Evolutionary conservation across 2,329 filamentous ascomycete species (phyloP).

Genomic region (Aspergillus ibericus): DNA sequence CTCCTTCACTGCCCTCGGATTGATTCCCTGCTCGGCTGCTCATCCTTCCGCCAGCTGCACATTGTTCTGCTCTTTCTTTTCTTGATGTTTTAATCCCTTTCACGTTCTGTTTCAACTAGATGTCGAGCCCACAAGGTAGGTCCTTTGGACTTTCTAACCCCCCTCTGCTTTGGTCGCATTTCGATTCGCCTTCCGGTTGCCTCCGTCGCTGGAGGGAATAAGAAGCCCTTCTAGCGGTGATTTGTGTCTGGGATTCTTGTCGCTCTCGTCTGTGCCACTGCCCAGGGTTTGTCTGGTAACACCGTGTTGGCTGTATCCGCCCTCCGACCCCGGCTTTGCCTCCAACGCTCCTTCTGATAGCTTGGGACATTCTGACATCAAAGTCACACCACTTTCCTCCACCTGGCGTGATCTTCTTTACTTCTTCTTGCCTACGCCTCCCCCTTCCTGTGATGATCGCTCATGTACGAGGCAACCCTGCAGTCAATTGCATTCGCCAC

Average conservation of each 20-base stretch:
- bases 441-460: neutral
- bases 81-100: neutral
- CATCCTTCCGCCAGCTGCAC: neutral
- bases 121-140: slow-evolving; percentile 24
- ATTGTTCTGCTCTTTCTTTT: slow-evolving; percentile 6
- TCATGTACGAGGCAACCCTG: neutral
- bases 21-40: neutral
- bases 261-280: neutral
- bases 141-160: too few species aligned
- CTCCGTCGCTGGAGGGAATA: neutral
- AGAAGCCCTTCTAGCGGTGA: neutral
- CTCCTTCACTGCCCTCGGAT: neutral
- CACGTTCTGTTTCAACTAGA: slow-evolving; percentile 12
- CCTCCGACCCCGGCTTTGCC: slow-evolving; percentile 19
- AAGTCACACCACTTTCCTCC: slow-evolving; percentile 3
- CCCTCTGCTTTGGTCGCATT: neutral
- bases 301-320: slow-evolving; percentile 20
- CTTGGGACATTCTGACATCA: neutral
- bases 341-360: slow-evolving; percentile 25
- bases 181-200: neutral
- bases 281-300: slow-evolving; percentile 19
- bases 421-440: neutral
- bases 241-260: neutral
- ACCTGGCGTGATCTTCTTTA: neutral
- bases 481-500: neutral